These are phyloP conservation scores for Rhizopogon roseolus DNA, from an alignment of 768 basidiomycete genomes.

Conservation along the genomic window DNA sequence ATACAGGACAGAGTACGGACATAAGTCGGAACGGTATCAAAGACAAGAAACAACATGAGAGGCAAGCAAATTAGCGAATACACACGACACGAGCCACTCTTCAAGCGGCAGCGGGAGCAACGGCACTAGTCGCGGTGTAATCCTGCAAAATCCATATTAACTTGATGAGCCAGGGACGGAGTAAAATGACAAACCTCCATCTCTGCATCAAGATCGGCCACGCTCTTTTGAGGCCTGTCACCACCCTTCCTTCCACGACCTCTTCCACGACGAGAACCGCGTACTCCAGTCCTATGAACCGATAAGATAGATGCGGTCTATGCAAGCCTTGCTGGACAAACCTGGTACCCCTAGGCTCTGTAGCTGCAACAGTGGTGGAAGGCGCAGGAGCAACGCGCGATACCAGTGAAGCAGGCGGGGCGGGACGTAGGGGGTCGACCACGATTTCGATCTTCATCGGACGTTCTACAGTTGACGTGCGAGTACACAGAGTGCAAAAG, in stretches of 20 bases:
- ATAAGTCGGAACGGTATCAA: conserved; percentile 20
- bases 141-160: conserved; percentile 39
- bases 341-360: conserved; percentile 29
- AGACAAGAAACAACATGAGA: conserved; percentile 6
- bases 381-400: conserved; percentile 82
- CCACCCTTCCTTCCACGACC: conserved; percentile 37
- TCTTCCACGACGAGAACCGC: conserved; percentile 45
- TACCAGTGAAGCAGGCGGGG: conserved; percentile 57
- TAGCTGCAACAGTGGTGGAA: conserved; percentile 32
- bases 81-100: conserved; percentile 3
- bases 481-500: conserved; percentile 20
- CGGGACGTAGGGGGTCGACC: conserved; percentile 76
- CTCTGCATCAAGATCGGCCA: conserved; percentile 92
- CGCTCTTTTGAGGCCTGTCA: conserved; percentile 73
- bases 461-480: conserved; percentile 59
- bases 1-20: conserved; percentile 13
- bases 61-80: background rate
- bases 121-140: conserved; percentile 53
- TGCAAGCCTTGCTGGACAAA: conserved; percentile 16
- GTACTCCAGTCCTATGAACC: conserved; percentile 25
- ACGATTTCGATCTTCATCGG: conserved; percentile 99
- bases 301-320: conserved; percentile 1
- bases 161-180: background rate
- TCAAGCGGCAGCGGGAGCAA: conserved; percentile 36
- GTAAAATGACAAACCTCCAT: conserved; percentile 71